phyloP scores from a whole-genome alignment of 1,284 basidiomycete genomes.

The Phylloboletellus chloephorus region DNA sequence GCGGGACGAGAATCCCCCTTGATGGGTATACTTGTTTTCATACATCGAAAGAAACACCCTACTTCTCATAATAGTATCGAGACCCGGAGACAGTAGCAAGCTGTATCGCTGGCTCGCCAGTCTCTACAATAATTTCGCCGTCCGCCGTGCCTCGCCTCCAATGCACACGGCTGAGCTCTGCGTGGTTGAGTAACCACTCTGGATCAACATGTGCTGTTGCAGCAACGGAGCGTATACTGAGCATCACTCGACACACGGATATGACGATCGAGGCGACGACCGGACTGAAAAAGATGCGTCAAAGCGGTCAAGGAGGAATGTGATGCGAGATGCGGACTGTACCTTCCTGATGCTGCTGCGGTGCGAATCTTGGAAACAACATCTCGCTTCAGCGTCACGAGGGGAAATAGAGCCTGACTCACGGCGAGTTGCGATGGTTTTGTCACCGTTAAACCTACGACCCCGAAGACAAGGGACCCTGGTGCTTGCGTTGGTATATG shows the following conservation, averaged over 20 bases:
- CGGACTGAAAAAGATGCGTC: slow-evolving; percentile 6
- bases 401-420: background rate
- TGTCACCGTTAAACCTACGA: slow-evolving; percentile 11
- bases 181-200: slow-evolving; percentile 18
- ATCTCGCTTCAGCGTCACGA: background rate
- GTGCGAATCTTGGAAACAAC: slow-evolving; percentile 5
- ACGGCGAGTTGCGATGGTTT: slow-evolving; percentile 10
- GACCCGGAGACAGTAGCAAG: background rate
- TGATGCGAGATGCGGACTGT: background rate
- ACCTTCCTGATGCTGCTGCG: slow-evolving; percentile 10
- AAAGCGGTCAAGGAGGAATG: background rate
- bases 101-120: background rate
- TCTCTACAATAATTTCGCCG: slow-evolving; percentile 15
- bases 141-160: slow-evolving; percentile 10
- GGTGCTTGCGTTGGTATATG: background rate
- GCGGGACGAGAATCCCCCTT: background rate
- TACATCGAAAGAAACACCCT: no score
- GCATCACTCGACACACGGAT: slow-evolving; percentile 16
- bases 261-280: slow-evolving; percentile 6
- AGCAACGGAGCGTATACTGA: slow-evolving; percentile 17
- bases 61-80: no score
- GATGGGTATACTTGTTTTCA: background rate
- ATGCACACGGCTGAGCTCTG: slow-evolving; percentile 19
- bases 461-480: slow-evolving; percentile 9
- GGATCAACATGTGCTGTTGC: slow-evolving; percentile 16